Evolutionary conservation across 1,139 yeast genomes (phyloP).

Genomic region (Blastobotrys illinoisensis): DNA sequence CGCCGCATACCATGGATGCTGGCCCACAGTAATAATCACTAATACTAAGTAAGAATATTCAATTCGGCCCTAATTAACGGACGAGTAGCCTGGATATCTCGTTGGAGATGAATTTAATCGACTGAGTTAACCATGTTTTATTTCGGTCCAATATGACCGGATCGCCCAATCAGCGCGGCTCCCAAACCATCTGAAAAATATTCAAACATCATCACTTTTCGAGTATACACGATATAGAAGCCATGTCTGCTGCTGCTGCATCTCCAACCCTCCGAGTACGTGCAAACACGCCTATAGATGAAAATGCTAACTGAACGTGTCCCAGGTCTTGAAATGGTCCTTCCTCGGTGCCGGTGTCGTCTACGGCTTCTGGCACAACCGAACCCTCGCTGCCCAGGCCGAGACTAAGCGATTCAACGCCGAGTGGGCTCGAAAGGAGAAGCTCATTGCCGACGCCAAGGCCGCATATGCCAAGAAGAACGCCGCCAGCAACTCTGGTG

Average conservation of each 20-base stretch:
- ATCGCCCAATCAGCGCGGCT: background rate
- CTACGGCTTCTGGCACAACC: constrained; percentile 86
- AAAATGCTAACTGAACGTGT: constrained; percentile 1
- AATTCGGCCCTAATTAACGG: too few relatives aligned
- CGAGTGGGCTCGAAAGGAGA: constrained; percentile 61
- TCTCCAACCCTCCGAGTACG: constrained; percentile 29
- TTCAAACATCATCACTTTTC: background rate
- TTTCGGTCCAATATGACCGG: too few relatives aligned
- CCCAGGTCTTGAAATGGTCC: constrained; percentile 84
- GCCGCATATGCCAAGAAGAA: constrained; percentile 71
- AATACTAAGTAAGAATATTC: too few relatives aligned
- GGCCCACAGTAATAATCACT: too few relatives aligned
- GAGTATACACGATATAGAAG: background rate
- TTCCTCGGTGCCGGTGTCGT: constrained; percentile 84
- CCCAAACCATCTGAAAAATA: background rate
- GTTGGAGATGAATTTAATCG: too few relatives aligned
- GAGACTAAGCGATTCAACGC: constrained; percentile 51
- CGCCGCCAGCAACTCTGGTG: constrained; percentile 35
- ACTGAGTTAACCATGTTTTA: too few relatives aligned
- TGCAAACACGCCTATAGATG: background rate
- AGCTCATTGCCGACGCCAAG: constrained; percentile 82
- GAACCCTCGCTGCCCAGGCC: constrained; percentile 57
- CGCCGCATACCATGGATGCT: too few relatives aligned
- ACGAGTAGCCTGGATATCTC: too few relatives aligned
- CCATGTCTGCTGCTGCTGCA: constrained; percentile 14